Evolutionary conservation across 2,329 filamentous ascomycete species (phyloP).

Genomic region (Penicillium sp.): DNA sequence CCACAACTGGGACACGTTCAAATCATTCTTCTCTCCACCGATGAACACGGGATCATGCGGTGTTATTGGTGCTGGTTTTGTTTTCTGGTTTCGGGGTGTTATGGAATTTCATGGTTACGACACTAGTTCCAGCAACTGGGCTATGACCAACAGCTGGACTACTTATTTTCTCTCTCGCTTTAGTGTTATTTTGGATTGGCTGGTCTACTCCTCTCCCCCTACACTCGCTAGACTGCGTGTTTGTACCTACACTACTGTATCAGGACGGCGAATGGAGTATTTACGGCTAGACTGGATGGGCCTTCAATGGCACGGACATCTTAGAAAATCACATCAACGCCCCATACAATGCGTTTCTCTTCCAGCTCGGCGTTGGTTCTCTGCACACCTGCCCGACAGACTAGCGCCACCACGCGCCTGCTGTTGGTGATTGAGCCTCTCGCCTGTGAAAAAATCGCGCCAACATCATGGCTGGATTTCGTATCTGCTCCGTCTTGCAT

Average conservation of each 20-base stretch:
- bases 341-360: background rate
- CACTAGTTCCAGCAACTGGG: constrained; percentile 6
- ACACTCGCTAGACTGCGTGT: constrained; percentile 17
- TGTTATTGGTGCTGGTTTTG: constrained; percentile 1
- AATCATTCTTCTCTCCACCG: constrained; percentile 1
- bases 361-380: background rate
- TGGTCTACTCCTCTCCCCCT: constrained; percentile 1
- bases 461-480: background rate
- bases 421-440: constrained; percentile 4
- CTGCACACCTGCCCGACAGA: constrained; percentile 11
- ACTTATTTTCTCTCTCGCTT: background rate
- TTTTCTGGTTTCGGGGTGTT: background rate
- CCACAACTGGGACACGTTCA: constrained; percentile 17
- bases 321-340: background rate
- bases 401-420: background rate
- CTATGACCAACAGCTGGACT: constrained; percentile 1
- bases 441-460: background rate
- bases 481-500: background rate
- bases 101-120: constrained; percentile 4
- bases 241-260: constrained; percentile 11
- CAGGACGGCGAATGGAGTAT: constrained; percentile 17
- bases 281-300: constrained; percentile 9
- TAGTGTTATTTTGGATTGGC: constrained; percentile 8
- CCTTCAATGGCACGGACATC: constrained; percentile 3
- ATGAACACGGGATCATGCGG: constrained; percentile 9